Conservation (phyloP, 23 red algal species). For the Gracilaria domingensis region DNA sequence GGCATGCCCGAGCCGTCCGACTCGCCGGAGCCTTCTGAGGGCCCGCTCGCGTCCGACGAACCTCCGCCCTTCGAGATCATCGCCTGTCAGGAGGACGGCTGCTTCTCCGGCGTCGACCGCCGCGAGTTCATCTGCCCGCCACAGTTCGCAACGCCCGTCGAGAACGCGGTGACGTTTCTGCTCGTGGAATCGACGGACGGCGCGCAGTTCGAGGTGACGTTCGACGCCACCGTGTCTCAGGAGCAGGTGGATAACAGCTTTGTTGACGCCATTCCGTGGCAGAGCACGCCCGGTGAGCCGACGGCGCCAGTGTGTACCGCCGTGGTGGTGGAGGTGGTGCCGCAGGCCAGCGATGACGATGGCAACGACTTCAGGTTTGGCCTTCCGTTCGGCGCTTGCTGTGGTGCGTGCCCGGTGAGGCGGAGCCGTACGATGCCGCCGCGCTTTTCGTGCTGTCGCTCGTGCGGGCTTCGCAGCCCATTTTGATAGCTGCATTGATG, state of each 20-base stretch:
- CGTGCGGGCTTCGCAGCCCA: too few relatives aligned
- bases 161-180: not conserved
- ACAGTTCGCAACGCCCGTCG: not conserved
- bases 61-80: not conserved
- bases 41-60: not conserved
- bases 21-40: not conserved
- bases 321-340: too few relatives aligned
- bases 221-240: not conserved
- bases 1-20: not conserved
- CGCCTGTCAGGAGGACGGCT: not conserved
- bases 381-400: not conserved
- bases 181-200: not conserved
- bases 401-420: not conserved
- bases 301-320: too few relatives aligned
- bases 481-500: too few relatives aligned
- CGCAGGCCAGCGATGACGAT: too few relatives aligned
- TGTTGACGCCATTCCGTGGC: conserved; percentile 1
- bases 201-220: not conserved
- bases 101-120: not conserved
- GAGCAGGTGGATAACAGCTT: not conserved
- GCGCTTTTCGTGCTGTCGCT: not conserved
- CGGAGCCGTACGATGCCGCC: not conserved
- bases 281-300: not conserved
- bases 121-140: not conserved
- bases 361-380: not conserved